A percentile compares a stretch with the other conserved stretches of the same genome.
phyloP scores from a whole-genome alignment of 2,329 filamentous ascomycete genomes.

The Exophiala phaeomuriformis region DNA sequence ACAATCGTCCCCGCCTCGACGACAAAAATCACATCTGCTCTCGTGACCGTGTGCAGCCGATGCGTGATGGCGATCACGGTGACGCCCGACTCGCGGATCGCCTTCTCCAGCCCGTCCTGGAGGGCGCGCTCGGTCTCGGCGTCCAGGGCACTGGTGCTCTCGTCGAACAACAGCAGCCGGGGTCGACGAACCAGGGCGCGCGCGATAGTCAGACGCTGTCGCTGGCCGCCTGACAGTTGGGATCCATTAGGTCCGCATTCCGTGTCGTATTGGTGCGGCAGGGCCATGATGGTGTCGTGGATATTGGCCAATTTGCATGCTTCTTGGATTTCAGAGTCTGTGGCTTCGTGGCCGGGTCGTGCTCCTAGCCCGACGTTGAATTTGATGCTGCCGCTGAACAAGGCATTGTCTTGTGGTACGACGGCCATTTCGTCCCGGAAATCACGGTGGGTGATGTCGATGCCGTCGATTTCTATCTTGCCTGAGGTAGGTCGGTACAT shows the following conservation, averaged over 20 bases:
- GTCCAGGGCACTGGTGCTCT: constrained; percentile 55
- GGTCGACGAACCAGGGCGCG: constrained; percentile 51
- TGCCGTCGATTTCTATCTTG: constrained; percentile 70
- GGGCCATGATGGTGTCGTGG: constrained; percentile 43
- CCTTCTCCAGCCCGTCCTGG: constrained; percentile 32
- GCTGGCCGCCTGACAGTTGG: constrained; percentile 52
- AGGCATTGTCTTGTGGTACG: constrained; percentile 84
- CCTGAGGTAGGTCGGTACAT: constrained; percentile 85
- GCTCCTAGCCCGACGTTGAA: constrained; percentile 84
- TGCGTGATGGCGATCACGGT: constrained; percentile 40
- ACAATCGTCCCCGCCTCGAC: constrained; percentile 63
- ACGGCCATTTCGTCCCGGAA: constrained; percentile 78
- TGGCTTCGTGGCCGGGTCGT: constrained; percentile 48
- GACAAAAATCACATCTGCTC: constrained; percentile 73
- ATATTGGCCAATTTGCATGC: constrained; percentile 59
- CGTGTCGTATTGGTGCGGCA: constrained; percentile 47
- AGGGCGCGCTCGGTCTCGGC: constrained; percentile 47
- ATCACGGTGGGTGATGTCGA: constrained; percentile 76
- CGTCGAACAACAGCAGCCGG: constrained; percentile 52
- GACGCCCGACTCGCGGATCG: constrained; percentile 46
- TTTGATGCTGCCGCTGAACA: constrained; percentile 82
- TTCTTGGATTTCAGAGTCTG: constrained; percentile 64
- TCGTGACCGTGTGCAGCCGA: constrained; percentile 36
- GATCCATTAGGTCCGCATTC: constrained; percentile 49
- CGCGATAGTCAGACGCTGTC: constrained; percentile 53